Base-by-base conservation (phyloP, 129 eudicot species). In the Sambucus nigra region DNA sequence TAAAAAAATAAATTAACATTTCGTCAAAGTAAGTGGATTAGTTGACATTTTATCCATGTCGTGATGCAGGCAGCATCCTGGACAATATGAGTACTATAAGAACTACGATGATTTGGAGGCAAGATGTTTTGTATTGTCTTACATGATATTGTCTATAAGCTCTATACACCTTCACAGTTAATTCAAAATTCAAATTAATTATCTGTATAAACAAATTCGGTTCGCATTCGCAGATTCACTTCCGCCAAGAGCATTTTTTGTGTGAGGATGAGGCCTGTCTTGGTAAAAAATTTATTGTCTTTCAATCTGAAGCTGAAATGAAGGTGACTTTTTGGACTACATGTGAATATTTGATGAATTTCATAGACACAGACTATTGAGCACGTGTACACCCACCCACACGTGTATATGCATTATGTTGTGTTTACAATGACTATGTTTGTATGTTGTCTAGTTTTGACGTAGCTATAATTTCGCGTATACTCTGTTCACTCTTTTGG, bases 21-120 rank as follows among this genome's bases (percentile, higher is more conserved):
- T 51, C 19, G 19, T 53, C n/a, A 45, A 35, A 19, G 44, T 57
- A 20, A 55, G 5, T 20, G 45, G 39, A 57, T 47, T 26, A 42
- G 26, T 16, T 13, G 23, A 19, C 47, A 39, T 0, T 40, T 51
- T 7, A 26, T 18, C 60, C 22, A 18, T 72, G 40, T 19, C 29
- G n/a, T 11, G 20, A 41, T 76, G 80, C 81, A 91, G 98, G 84
- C 94, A 72, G 65, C 73, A 91, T 63, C 95, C 95, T 60, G 89
- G 95, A 63, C 87, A 91, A 56, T 91, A 74, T 25, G 94, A 81
- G 63, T 91, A 91, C 76, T 91, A 81, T 72, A 85, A 70, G 73
- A 77, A 85, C 56, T 85, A 91, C 67, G 89, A 91, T 67, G 95
- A 91, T 59, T 80, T 91, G 79, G 98, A 91, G 98, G 95, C 77